Percentiles rank a stretch among this genome's conserved stretches.
These are phyloP conservation scores for Sanguinoderma infundibulare DNA, from an alignment of 1,284 basidiomycete species.

Conservation along the genomic window DNA sequence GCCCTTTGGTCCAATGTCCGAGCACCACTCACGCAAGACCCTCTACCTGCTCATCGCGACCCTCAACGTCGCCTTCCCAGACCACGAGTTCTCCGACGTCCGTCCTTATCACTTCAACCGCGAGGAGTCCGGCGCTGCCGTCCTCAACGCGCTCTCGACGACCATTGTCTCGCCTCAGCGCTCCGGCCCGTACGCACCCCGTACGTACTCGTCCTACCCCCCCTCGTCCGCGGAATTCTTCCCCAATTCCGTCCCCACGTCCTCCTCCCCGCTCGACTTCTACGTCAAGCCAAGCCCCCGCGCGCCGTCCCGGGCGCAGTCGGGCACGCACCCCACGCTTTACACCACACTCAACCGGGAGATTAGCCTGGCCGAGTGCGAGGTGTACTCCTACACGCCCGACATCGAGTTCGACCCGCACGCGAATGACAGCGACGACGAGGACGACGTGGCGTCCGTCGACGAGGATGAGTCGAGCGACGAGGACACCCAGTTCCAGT, in stretches of 20 bases:
- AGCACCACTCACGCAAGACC: slow-evolving; percentile 82
- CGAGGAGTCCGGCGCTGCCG: slow-evolving; percentile 77
- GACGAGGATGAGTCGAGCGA: slow-evolving; percentile 59
- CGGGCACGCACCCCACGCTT: slow-evolving; percentile 77
- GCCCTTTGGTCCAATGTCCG: slow-evolving; percentile 79
- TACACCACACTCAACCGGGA: slow-evolving; percentile 90
- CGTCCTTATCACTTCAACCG: slow-evolving; percentile 90
- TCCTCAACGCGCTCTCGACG: slow-evolving; percentile 82
- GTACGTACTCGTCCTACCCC: slow-evolving; percentile 83
- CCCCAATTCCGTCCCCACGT: slow-evolving; percentile 71
- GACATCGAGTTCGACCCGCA: slow-evolving; percentile 97
- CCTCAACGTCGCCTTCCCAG: slow-evolving; percentile 96
- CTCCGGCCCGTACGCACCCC: slow-evolving; percentile 65
- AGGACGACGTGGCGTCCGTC: slow-evolving; percentile 67
- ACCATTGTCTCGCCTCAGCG: slow-evolving; percentile 74
- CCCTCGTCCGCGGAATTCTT: slow-evolving; percentile 75
- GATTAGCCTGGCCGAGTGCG: slow-evolving; percentile 90
- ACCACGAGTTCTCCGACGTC: slow-evolving; percentile 96
- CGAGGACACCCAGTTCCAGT: slow-evolving; percentile 74
- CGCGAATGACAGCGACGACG: slow-evolving; percentile 80
- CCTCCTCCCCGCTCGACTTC: slow-evolving; percentile 62
- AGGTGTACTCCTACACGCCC: slow-evolving; percentile 94
- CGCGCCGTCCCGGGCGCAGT: slow-evolving; percentile 50
- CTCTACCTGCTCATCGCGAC: slow-evolving; percentile 95
- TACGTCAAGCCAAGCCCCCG: slow-evolving; percentile 63